These are phyloP conservation scores for Claviceps monticola DNA, from an alignment of 2,329 filamentous ascomycete species.

Conservation along the genomic window DNA sequence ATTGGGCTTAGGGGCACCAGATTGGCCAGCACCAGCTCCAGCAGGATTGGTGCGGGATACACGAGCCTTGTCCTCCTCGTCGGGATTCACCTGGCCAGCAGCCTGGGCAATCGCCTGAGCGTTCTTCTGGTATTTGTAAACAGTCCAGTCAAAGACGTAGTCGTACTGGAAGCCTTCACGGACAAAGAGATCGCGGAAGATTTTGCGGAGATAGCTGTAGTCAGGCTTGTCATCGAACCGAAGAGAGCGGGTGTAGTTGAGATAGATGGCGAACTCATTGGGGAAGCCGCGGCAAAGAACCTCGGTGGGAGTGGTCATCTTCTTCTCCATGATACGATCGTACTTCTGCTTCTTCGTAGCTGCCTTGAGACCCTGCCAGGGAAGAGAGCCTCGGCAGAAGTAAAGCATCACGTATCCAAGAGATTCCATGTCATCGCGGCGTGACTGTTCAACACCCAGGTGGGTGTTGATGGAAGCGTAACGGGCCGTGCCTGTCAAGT, in stretches of 20 bases:
- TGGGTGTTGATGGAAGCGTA: slow-evolving; percentile 99
- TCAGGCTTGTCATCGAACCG: slow-evolving; percentile 99
- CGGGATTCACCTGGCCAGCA: slow-evolving; percentile 50
- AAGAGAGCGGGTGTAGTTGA: slow-evolving; percentile 97
- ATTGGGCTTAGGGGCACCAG: slow-evolving; percentile 54
- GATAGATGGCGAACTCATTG: slow-evolving; percentile 98
- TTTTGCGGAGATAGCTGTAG: slow-evolving; percentile 99
- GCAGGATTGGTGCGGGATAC: slow-evolving; percentile 53
- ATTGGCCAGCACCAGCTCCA: slow-evolving; percentile 50
- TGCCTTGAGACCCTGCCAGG: slow-evolving; percentile 97
- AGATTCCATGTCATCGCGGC: slow-evolving; percentile 98
- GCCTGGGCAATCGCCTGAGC: slow-evolving; percentile 81
- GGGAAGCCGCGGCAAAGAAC: slow-evolving; percentile 98
- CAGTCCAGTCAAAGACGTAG: slow-evolving; percentile 99
- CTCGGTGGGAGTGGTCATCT: slow-evolving; percentile 99
- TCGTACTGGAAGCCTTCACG: slow-evolving; percentile 99
- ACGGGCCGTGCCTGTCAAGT: slow-evolving; percentile 94
- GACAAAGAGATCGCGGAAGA: slow-evolving; percentile 98
- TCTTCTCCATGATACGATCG: slow-evolving; percentile 99
- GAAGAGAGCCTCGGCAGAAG: slow-evolving; percentile 97
- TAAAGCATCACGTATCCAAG: slow-evolving; percentile 99
- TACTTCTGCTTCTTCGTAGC: slow-evolving; percentile 99
- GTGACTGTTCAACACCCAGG: slow-evolving; percentile 94
- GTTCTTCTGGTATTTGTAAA: slow-evolving; percentile 99
- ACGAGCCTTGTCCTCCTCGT: slow-evolving; percentile 64